Evolutionary conservation across 139 green algal species (phyloP).

Genomic region (Chlamydomonas incerta): DNA sequence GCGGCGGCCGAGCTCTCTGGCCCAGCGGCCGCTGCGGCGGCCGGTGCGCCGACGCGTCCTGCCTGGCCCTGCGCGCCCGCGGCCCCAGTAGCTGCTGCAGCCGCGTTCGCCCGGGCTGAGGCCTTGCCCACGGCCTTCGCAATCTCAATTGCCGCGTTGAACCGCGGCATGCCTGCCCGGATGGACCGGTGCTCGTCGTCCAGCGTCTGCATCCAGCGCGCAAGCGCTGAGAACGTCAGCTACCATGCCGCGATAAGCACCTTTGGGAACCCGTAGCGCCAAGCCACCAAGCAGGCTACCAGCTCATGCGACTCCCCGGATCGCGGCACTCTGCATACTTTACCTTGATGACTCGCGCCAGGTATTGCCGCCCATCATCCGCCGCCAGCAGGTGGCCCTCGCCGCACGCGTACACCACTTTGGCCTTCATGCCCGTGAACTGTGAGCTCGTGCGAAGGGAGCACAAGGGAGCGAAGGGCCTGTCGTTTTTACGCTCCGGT

Average conservation of each 20-base stretch:
- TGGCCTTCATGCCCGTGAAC: conserved; percentile 35
- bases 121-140: background rate
- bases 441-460: background rate
- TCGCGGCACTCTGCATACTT: background rate
- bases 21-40: background rate
- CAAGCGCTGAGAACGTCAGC: too few species aligned
- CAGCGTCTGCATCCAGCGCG: too few species aligned
- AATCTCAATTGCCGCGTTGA: conserved; percentile 9
- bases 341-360: conserved; percentile 18
- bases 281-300: too few species aligned
- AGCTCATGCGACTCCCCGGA: too few species aligned
- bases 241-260: too few species aligned
- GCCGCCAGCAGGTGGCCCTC: conserved; percentile 36
- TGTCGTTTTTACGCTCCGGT: too few species aligned
- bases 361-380: conserved; percentile 13
- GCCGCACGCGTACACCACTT: conserved; percentile 26
- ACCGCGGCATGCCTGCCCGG: background rate
- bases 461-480: too few species aligned
- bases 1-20: background rate
- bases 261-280: too few species aligned
- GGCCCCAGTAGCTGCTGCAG: background rate
- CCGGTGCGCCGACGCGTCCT: background rate
- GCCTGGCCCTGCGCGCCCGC: background rate
- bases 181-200: conserved; percentile 18
- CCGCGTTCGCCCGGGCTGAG: background rate